Conservation (phyloP, 495 filamentous ascomycete genomes). For the Trichocladium uniseriatum region DNA sequence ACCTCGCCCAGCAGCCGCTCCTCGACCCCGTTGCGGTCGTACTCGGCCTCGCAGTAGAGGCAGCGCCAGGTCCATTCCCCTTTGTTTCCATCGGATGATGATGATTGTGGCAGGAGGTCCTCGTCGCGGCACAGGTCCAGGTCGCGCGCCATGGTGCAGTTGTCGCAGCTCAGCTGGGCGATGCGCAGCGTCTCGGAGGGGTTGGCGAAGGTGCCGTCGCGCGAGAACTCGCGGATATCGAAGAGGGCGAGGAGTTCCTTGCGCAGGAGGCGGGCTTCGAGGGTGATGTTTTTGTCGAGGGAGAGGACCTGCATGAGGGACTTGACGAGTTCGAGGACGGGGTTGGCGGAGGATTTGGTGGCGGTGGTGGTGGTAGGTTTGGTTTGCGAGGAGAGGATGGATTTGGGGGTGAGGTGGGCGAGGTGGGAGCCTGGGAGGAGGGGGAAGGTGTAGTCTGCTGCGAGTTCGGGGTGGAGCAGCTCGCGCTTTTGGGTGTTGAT, state of each 20-base stretch:
- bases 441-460: conserved; percentile 81
- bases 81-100: too few relatives aligned
- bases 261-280: conserved; percentile 77
- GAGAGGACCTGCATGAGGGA: conserved; percentile 81
- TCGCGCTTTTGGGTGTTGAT: conserved; percentile 79
- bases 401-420: conserved; percentile 3
- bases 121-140: conserved; percentile 93
- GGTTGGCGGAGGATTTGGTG: conserved; percentile 43
- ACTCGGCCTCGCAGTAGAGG: conserved; percentile 63
- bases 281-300: conserved; percentile 75
- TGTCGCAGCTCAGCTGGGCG: conserved; percentile 68
- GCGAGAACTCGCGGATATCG: conserved; percentile 87
- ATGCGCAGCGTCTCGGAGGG: conserved; percentile 68
- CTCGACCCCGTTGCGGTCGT: conserved; percentile 68
- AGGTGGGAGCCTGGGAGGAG: conserved; percentile 67
- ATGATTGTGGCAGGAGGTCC: conserved; percentile 66
- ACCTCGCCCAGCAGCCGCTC: conserved; percentile 72
- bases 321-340: conserved; percentile 83
- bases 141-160: conserved; percentile 80
- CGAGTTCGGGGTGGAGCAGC: conserved; percentile 80
- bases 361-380: conserved; percentile 1
- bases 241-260: conserved; percentile 84
- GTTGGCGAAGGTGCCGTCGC: conserved; percentile 77
- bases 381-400: background rate
- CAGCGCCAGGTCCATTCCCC: conserved; percentile 60